Evolutionary conservation across 768 basidiomycete species (phyloP).

Genomic region (Lactarius quietus): DNA sequence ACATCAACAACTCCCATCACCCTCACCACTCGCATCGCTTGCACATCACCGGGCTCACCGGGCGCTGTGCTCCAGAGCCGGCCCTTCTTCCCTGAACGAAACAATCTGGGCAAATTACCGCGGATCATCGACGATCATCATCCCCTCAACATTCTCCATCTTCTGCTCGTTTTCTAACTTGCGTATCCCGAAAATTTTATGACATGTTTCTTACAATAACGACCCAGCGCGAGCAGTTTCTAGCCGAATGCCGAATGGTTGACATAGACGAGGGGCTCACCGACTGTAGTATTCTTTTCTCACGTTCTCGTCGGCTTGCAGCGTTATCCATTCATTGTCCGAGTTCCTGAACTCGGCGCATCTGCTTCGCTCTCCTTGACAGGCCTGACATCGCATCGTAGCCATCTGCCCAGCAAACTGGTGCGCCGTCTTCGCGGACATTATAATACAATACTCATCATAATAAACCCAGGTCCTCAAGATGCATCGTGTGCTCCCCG

Average conservation of each 20-base stretch:
- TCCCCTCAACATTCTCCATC: background rate
- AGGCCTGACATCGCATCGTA: slow-evolving; percentile 3
- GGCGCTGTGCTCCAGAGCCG: background rate
- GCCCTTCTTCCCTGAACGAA: slow-evolving; percentile 1
- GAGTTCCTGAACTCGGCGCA: slow-evolving; percentile 12
- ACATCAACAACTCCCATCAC: background rate
- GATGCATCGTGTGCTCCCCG: slow-evolving; percentile 5
- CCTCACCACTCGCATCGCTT: slow-evolving; percentile 10
- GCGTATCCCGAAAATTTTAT: background rate
- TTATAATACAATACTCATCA: slow-evolving; percentile 1
- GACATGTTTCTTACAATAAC: background rate
- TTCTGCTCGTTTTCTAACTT: background rate
- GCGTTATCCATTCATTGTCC: background rate
- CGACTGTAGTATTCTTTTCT: background rate
- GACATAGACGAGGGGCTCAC: background rate
- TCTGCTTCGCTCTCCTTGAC: slow-evolving; percentile 6
- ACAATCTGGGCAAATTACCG: background rate
- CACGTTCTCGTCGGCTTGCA: slow-evolving; percentile 15
- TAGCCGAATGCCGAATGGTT: background rate
- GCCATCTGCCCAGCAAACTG: background rate
- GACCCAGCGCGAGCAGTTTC: background rate
- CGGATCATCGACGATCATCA: slow-evolving; percentile 4
- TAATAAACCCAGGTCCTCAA: background rate
- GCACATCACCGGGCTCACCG: slow-evolving; percentile 7
- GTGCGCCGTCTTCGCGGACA: slow-evolving; percentile 3